Base-by-base conservation (phyloP, 345 rosid species). In the Pistacia integerrima region DNA sequence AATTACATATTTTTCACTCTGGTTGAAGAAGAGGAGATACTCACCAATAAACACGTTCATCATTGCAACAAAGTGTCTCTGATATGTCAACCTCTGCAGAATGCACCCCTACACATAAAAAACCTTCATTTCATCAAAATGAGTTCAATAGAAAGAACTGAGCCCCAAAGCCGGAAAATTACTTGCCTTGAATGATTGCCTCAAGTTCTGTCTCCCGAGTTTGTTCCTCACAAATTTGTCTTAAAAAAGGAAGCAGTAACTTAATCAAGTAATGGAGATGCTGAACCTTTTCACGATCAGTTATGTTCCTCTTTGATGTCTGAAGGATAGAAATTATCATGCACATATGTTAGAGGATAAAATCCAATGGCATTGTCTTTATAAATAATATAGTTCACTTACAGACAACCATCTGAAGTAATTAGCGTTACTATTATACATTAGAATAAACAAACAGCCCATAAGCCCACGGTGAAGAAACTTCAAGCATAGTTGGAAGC, bases 41-140 rank as follows among this genome's bases (percentile, higher is more conserved):
- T 73, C 75, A 95, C 99, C 98, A 95, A 69, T 82, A 95, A 72
- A 95, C 84, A 1, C 99, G 93, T 78, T 95, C 99, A 72, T 90
- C 90, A 41, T 72, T 76, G 78, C 66, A 68, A 82, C 87, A 89
- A 48, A 68, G 52, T 67, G 86, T 82, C 76, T 70, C 46, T 8
- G 84, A 80, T 65, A 93, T 80, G 56, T 84, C 76, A 68, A 84
- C 55, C 9, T 67, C 79, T 67, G 83, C 76, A 69, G 73, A 77
- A 63, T 73, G 70, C 56, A 55, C 36, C 74, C 84, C 80, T 83
- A 74, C 49, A 82, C 64, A 81, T 36, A 64, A 20, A 11, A 16
- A 41, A 35, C 57, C 22, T 30, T 22, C 22, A 79, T 54, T 87
- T 74, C 20, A 35, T 54, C 46, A 60, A 49, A 66, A 5, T 36